Conservation (phyloP, 192 early-diverging fungal genomes). For the Backusella westeae region DNA sequence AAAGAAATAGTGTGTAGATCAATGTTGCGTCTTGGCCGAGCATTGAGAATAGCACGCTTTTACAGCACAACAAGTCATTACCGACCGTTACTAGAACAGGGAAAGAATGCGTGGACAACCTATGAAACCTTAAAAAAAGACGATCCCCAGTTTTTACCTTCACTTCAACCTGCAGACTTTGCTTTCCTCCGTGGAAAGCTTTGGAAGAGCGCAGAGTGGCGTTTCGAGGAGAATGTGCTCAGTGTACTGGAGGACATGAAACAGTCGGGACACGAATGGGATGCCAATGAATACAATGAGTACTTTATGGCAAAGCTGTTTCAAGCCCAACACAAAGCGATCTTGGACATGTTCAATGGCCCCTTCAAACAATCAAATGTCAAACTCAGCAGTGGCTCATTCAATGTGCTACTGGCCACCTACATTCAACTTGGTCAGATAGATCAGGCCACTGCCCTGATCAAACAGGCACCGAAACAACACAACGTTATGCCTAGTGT, state of each 20-base stretch:
- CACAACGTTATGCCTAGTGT: constrained; percentile 19
- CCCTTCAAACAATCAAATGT: neutral
- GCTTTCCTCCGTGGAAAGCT: constrained; percentile 16
- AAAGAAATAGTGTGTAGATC: neutral
- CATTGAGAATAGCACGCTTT: neutral
- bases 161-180: constrained; percentile 21
- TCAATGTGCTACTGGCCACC: constrained; percentile 30
- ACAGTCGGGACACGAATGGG: constrained; percentile 16
- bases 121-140: neutral
- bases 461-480: constrained; percentile 1
- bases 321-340: constrained; percentile 25
- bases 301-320: constrained; percentile 30
- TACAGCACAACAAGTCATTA: neutral
- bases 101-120: neutral
- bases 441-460: constrained; percentile 15
- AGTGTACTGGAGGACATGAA: constrained; percentile 26
- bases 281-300: constrained; percentile 29
- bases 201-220: constrained; percentile 24
- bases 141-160: neutral
- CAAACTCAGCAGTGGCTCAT: constrained; percentile 20
- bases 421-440: constrained; percentile 17
- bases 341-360: constrained; percentile 17
- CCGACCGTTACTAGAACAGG: neutral
- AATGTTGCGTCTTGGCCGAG: neutral
- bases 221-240: constrained; percentile 21